These are phyloP conservation scores for Pseudopediastrum boryanum DNA, from an alignment of 139 green algal species.

Conservation along the genomic window DNA sequence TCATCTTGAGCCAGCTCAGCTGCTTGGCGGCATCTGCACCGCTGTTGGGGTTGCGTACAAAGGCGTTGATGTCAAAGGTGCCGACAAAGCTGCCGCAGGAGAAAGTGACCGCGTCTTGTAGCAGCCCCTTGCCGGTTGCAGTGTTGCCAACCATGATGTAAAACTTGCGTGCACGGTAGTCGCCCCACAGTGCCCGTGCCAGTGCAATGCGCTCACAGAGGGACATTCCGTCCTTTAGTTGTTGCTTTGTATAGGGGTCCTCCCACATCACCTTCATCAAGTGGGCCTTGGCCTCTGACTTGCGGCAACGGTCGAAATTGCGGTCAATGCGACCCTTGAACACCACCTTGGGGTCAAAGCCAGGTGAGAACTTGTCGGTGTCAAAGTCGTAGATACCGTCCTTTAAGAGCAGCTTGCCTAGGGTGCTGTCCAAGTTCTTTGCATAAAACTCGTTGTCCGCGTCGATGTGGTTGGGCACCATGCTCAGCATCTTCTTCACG, in stretches of 20 bases:
- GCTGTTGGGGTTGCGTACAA: slow-evolving; percentile 21
- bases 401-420: slow-evolving; percentile 15
- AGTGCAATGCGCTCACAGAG: slow-evolving; percentile 15
- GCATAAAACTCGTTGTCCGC: too few species aligned
- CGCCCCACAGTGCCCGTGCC: not conserved
- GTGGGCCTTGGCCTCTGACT: not conserved
- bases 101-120: not conserved
- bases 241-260: slow-evolving; percentile 12
- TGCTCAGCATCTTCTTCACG: too few species aligned
- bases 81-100: slow-evolving; percentile 12
- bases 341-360: slow-evolving; percentile 10
- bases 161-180: slow-evolving; percentile 3
- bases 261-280: slow-evolving; percentile 6
- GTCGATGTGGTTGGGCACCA: too few species aligned
- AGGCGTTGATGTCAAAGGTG: slow-evolving; percentile 5
- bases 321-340: slow-evolving; percentile 12
- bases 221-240: slow-evolving; percentile 7
- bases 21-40: slow-evolving; percentile 9
- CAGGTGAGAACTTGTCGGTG: slow-evolving; percentile 14
- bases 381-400: slow-evolving; percentile 20
- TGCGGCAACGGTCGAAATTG: slow-evolving; percentile 5
- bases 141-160: slow-evolving; percentile 18
- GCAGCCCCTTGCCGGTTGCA: not conserved
- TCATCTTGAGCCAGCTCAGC: slow-evolving; percentile 17
- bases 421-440: slow-evolving; percentile 7